Evolutionary conservation across 2,329 filamentous ascomycete species (phyloP).

Genomic region (Reticulascus tulasneorum): DNA sequence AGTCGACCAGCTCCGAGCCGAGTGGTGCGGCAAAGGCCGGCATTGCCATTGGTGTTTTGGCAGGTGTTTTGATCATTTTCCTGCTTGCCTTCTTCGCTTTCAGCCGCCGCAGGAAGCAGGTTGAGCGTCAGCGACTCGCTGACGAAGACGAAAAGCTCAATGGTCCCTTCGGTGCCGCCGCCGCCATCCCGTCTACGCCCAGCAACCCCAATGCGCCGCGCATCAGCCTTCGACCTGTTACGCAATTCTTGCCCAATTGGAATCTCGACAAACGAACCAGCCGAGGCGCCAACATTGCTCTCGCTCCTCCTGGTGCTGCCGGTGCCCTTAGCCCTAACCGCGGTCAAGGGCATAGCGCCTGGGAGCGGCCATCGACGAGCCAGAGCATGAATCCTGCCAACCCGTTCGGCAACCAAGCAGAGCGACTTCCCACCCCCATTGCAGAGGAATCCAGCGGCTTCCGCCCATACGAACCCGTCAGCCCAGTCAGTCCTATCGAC

Average conservation of each 20-base stretch:
- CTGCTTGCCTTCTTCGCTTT: slow-evolving; percentile 69
- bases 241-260: slow-evolving; percentile 73
- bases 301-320: slow-evolving; percentile 24
- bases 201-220: slow-evolving; percentile 62
- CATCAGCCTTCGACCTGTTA: slow-evolving; percentile 79
- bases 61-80: slow-evolving; percentile 62
- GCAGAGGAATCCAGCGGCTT: slow-evolving; percentile 29
- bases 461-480: too few relatives aligned
- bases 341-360: slow-evolving; percentile 32
- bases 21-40: slow-evolving; percentile 61
- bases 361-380: slow-evolving; percentile 45
- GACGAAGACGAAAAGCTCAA: slow-evolving; percentile 63
- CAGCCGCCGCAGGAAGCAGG: slow-evolving; percentile 65
- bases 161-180: slow-evolving; percentile 31
- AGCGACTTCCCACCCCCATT: slow-evolving; percentile 42
- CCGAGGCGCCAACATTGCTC: slow-evolving; percentile 38
- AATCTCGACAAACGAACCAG: slow-evolving; percentile 46
- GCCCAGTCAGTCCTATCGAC: slow-evolving; percentile 30
- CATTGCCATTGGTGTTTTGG: slow-evolving; percentile 76
- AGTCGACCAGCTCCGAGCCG: slow-evolving; percentile 16
- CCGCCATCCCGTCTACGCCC: slow-evolving; percentile 9
- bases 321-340: slow-evolving; percentile 21
- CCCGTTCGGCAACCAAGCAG: slow-evolving; percentile 65
- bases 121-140: slow-evolving; percentile 40
- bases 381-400: slow-evolving; percentile 55